A percentile compares a stretch with the other conserved stretches of the same genome.
These are phyloP conservation scores for Shiraia bambusicola DNA, from an alignment of 2,329 filamentous ascomycete genomes.

Conservation along the genomic window DNA sequence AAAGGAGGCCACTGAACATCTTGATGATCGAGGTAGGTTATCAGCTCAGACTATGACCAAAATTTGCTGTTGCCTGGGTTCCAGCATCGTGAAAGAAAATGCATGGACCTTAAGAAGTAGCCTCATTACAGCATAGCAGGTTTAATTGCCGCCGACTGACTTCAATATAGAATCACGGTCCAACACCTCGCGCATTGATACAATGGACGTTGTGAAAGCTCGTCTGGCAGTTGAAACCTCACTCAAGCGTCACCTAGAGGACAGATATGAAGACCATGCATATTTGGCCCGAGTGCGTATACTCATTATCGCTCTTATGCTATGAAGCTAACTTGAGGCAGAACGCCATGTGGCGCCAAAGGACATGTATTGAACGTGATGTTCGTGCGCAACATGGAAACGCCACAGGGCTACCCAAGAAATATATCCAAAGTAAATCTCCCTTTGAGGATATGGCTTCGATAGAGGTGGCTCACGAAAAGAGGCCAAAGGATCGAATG, in stretches of 20 bases:
- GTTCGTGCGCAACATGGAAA: conserved; percentile 6
- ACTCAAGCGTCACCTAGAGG: conserved; percentile 14
- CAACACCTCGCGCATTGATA: conserved; percentile 1
- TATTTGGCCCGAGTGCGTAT: conserved; percentile 10
- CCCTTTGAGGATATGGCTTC: conserved; percentile 26
- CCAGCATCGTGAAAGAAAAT: no score
- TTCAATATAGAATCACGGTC: background rate
- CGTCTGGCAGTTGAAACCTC: conserved; percentile 12
- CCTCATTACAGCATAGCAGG: no score
- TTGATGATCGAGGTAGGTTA: background rate
- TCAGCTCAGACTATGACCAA: no score
- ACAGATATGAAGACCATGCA: conserved; percentile 19
- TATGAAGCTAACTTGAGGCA: conserved; percentile 1
- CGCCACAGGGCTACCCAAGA: conserved; percentile 4
- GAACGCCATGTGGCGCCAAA: conserved; percentile 20
- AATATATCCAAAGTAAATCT: conserved; percentile 20
- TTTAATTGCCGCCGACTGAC: no score
- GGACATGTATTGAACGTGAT: conserved; percentile 23
- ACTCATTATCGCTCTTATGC: background rate
- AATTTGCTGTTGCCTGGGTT: no score
- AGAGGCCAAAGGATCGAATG: background rate
- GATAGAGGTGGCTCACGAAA: conserved; percentile 14
- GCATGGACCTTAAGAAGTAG: no score
- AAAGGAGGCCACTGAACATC: background rate
- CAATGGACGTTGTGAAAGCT: conserved; percentile 8